phyloP scores from a whole-genome alignment of 768 basidiomycete genomes.

The Pseudohyphozyma bogoriensis region DNA sequence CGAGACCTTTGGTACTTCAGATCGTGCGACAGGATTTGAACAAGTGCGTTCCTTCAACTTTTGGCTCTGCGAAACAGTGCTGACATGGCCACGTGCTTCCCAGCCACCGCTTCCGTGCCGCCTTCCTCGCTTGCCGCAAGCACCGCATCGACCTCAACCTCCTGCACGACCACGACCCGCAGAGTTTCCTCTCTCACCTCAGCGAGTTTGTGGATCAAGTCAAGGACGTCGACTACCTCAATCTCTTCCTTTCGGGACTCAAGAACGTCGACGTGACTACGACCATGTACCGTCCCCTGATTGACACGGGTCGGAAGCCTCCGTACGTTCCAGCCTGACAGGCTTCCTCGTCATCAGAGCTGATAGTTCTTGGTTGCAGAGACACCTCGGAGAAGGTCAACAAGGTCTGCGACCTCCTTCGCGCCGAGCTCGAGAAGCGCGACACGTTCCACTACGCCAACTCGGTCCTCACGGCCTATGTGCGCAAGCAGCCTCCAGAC shows the following conservation, averaged over 20 bases:
- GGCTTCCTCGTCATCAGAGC: not conserved
- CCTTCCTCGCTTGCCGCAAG: slow-evolving; percentile 81
- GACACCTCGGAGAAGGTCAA: slow-evolving; percentile 45
- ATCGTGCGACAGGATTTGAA: slow-evolving; percentile 68
- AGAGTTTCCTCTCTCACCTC: slow-evolving; percentile 54
- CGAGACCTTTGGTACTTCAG: slow-evolving; percentile 78
- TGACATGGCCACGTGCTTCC: not conserved
- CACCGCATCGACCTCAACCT: slow-evolving; percentile 85
- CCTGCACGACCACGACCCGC: slow-evolving; percentile 71
- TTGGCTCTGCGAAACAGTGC: not conserved
- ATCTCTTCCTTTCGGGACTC: slow-evolving; percentile 75
- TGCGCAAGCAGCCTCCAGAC: slow-evolving; percentile 82
- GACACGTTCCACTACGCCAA: slow-evolving; percentile 76
- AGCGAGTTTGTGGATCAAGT: slow-evolving; percentile 70
- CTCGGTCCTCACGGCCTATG: slow-evolving; percentile 81
- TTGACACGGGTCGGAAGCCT: not conserved
- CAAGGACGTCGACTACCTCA: slow-evolving; percentile 79
- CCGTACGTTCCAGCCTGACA: not conserved
- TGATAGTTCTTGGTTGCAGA: not conserved
- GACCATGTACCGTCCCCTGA: slow-evolving; percentile 32
- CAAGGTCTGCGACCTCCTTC: slow-evolving; percentile 65
- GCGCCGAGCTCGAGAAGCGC: slow-evolving; percentile 54
- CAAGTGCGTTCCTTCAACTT: slow-evolving; percentile 47
- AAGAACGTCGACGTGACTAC: slow-evolving; percentile 46
- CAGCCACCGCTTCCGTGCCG: slow-evolving; percentile 70